Conservation (phyloP, 306 rosid genomes). For the Gynostemma pentaphyllum region DNA sequence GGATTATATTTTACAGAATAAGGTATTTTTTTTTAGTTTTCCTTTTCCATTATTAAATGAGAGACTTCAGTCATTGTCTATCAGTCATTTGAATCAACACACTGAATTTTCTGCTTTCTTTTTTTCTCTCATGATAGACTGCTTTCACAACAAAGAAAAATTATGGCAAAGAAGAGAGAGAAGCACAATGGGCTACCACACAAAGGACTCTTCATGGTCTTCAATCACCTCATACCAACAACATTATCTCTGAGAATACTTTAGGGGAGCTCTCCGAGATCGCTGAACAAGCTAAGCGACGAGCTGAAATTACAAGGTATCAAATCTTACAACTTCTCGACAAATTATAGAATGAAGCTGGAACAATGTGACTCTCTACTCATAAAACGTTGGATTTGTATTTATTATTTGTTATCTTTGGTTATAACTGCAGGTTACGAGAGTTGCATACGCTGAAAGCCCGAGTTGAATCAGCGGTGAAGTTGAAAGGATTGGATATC, state of each 20-base stretch:
- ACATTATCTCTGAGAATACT: slow-evolving; percentile 49
- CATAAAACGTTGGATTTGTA: too few relatives aligned
- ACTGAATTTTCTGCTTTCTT: background rate
- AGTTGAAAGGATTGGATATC: slow-evolving; percentile 94
- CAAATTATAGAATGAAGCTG: too few relatives aligned
- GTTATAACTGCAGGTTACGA: slow-evolving; percentile 52
- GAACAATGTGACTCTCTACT: too few relatives aligned
- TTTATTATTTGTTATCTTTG: background rate
- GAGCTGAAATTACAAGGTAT: slow-evolving; percentile 96
- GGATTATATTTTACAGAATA: slow-evolving; percentile 93
- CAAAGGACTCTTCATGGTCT: slow-evolving; percentile 98
- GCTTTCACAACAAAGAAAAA: slow-evolving; percentile 98
- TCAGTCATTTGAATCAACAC: background rate
- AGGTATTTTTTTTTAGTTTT: slow-evolving; percentile 26
- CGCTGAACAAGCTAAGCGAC: slow-evolving; percentile 93
- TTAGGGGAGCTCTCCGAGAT: slow-evolving; percentile 94
- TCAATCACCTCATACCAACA: slow-evolving; percentile 74
- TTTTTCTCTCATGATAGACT: slow-evolving; percentile 39
- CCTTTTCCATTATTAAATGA: background rate
- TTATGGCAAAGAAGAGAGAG: slow-evolving; percentile 97
- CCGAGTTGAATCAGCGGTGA: slow-evolving; percentile 94
- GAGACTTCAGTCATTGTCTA: background rate
- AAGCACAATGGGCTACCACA: slow-evolving; percentile 98
- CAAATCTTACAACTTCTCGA: too few relatives aligned
- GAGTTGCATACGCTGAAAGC: slow-evolving; percentile 87